These are phyloP conservation scores for Edaphochlamys debaryana DNA, from an alignment of 139 green algal genomes.

Conservation along the genomic window DNA sequence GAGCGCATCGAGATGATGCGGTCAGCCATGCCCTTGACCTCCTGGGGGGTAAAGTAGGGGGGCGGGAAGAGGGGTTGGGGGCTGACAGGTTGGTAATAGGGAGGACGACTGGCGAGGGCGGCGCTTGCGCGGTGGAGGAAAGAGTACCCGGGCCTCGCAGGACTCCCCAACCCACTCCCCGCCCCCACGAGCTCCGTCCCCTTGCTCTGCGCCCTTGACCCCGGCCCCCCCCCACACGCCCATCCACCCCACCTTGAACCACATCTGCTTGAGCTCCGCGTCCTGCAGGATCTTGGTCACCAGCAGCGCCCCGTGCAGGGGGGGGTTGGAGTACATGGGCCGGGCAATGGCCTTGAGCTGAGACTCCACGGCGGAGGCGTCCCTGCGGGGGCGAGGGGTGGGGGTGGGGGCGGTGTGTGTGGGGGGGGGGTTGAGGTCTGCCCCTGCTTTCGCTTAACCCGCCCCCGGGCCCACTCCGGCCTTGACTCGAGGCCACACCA, in stretches of 20 bases:
- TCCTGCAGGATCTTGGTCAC: constrained; percentile 80
- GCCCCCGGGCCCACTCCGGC: too few species aligned
- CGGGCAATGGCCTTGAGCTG: constrained; percentile 57
- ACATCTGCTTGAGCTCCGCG: constrained; percentile 80
- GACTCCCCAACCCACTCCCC: too few species aligned
- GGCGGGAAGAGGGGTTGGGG: not conserved
- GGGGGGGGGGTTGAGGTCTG: too few species aligned
- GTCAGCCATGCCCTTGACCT: constrained; percentile 89
- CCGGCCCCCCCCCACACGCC: not conserved
- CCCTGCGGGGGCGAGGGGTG: not conserved
- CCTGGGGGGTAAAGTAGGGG: constrained; percentile 18
- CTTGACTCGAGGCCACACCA: too few species aligned
- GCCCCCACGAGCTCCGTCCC: too few species aligned
- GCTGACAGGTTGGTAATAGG: too few species aligned
- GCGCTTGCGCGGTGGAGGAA: too few species aligned
- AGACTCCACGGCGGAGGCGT: constrained; percentile 57
- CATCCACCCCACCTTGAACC: constrained; percentile 63
- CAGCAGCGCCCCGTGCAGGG: constrained; percentile 81
- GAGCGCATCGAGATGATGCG: constrained; percentile 91
- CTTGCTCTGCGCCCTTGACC: too few species aligned
- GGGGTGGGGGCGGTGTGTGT: not conserved
- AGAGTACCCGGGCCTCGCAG: too few species aligned
- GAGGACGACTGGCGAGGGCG: too few species aligned
- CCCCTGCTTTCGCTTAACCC: too few species aligned
- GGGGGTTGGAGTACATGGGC: constrained; percentile 84